Evolutionary conservation across 345 rosid genomes (phyloP).

Genomic region (Firmiana major): DNA sequence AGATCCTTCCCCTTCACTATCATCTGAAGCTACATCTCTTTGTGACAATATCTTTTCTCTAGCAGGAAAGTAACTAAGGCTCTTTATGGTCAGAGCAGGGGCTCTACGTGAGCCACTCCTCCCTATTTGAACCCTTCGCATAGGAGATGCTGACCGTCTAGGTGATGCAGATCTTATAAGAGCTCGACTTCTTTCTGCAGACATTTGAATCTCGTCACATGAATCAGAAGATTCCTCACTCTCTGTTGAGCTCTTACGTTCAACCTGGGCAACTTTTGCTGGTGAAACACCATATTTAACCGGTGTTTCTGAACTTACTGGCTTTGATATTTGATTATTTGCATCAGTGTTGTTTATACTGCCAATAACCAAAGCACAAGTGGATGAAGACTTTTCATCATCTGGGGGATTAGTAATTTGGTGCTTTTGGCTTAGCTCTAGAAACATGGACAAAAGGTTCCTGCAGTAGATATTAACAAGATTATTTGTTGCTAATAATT

Average conservation of each 20-base stretch:
- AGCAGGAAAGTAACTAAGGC: constrained; percentile 45
- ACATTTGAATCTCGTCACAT: constrained; percentile 36
- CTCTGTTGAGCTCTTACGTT: constrained; percentile 42
- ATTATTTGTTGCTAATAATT: not conserved
- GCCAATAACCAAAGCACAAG: constrained; percentile 12
- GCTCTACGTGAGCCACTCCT: constrained; percentile 53
- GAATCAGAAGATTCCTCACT: constrained; percentile 44
- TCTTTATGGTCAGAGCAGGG: constrained; percentile 55
- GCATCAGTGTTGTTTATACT: constrained; percentile 22
- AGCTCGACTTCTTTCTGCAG: constrained; percentile 52
- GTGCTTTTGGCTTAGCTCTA: constrained; percentile 26
- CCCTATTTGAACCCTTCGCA: constrained; percentile 66
- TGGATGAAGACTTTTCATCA: constrained; percentile 21
- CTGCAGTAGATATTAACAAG: constrained; percentile 26
- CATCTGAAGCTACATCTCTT: constrained; percentile 32
- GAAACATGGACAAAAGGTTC: constrained; percentile 27
- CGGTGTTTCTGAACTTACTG: constrained; percentile 23
- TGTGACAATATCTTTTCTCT: constrained; percentile 37
- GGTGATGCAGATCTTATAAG: constrained; percentile 48
- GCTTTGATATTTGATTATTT: constrained; percentile 28
- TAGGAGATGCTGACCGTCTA: constrained; percentile 70
- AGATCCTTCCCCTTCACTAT: constrained; percentile 44
- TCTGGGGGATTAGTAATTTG: constrained; percentile 13
- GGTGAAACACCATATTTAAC: constrained; percentile 61
- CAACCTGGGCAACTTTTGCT: constrained; percentile 58